Evolutionary conservation across 192 early-diverging fungal genomes (phyloP), one percentile per base, ranked within the genome.

Genomic region (Coemansia umbellata): DNA sequence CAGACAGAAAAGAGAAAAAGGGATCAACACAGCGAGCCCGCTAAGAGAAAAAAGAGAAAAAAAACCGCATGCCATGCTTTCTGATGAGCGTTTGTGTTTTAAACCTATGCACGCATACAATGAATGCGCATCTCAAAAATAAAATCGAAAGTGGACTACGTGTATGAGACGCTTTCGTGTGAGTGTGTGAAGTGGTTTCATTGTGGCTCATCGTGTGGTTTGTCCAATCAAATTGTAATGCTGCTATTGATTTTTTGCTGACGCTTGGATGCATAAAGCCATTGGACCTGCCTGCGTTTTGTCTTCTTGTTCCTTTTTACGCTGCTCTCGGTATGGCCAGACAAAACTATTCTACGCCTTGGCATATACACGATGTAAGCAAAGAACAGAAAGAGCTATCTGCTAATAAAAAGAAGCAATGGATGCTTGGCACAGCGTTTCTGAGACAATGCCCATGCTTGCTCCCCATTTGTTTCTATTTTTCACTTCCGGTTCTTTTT

Each of bases 161-260:
- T 8, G 22, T 18, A 19, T 35, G 48, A 23, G 31, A 31, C 31
- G 22, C 11, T 35, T 18, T 23, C 15, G 9, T 41, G 1, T n/a
- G 21, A 10, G 22, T 24, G 26, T 24, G 21, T 45, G 1, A 17
- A 17, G 9, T 8, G 19, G 40, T 42, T n/a, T 45, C 9, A 27
- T 45, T 33, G 47, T 35, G 47, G 31, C 47, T 49, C 47, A 35
- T 49, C 33, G 3, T 18, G 17, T 14, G 28, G 28, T 49, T 49
- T 49, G 47, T 5, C 30, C 30, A 49, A 35, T 31, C 47, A 33
- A 15, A 13, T 4, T 45, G 22, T 17, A 42, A 42, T 35, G 33
- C 14, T 35, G 33, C 33, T 35, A 8, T 8, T 8, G 8, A 35
- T 35, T 35, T 35, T 35, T 35, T n/a, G n/a, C n/a, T n/a, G n/a